Evolutionary conservation across 192 early-diverging fungal genomes (phyloP), one percentile per base, ranked within the genome.

Genomic region (Coemansia umbellata): DNA sequence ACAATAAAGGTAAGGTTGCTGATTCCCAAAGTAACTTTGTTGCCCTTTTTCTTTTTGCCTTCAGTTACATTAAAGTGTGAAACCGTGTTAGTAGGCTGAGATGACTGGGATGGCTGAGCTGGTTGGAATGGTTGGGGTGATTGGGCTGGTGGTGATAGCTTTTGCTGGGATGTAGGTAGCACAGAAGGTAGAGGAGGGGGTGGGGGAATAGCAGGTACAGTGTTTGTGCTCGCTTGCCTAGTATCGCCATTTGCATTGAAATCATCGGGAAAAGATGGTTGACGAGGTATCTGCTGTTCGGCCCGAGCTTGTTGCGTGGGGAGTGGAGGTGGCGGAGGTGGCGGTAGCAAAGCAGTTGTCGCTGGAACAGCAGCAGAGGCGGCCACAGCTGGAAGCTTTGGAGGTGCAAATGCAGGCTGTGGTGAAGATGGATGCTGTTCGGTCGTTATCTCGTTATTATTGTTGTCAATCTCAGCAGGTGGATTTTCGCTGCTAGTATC

Each of bases 11-110:
- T 78, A 11, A 70, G 52, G 56, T 87, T 84, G 52, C 84, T 84
- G 28, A 88, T 63, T 22, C 79, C 77, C 40, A 91, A 60, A 10
- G 71, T 83, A n/a, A 87, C 83, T 49, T 82, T 83, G 47, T 82
- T 82, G 60, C 84, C 84, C 55, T 87, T 88, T 5, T 44, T 44
- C 59, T 91, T 91, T 53, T 89, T 89, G 63, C 85, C 86, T 40
- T 66, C 55, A 5, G 53, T 35, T 10, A 74, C 71, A 17, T 53
- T 67, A 44, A 55, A 74, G 53, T 74, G 64, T 31, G 71, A 74
- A 19, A 74, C 55, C 7, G 69, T 61, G 43, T 33, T 52, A 23
- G 15, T 55, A 3, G 51, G 44, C 22, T 17, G 36, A 8, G 48
- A 24, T 31, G 55, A 47, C 8, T 43, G 37, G 2, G 47, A 47